phyloP scores from a whole-genome alignment of 2,329 filamentous ascomycete species.

The Cytospora piceicola region DNA sequence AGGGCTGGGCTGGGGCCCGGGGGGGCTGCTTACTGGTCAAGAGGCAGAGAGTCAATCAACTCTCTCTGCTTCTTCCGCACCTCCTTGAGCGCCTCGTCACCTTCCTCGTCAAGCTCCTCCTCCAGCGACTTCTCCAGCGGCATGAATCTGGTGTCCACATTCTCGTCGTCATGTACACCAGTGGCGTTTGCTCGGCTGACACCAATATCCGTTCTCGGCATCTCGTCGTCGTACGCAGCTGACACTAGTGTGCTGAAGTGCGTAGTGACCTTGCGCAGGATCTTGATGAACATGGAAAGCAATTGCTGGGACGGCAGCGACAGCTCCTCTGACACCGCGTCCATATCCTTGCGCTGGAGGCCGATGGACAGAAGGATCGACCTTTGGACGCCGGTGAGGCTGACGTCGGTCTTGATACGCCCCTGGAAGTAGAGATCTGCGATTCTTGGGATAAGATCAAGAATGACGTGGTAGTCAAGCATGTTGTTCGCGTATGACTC shows the following conservation, averaged over 20 bases:
- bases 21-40: constrained; percentile 73
- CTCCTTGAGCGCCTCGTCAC: constrained; percentile 72
- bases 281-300: constrained; percentile 96
- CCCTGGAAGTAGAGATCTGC: constrained; percentile 85
- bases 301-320: constrained; percentile 76
- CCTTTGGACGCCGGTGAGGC: constrained; percentile 80
- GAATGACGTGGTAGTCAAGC: constrained; percentile 95
- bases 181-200: constrained; percentile 63
- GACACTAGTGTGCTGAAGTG: constrained; percentile 78
- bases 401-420: constrained; percentile 67
- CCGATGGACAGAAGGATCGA: constrained; percentile 89
- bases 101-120: constrained; percentile 84
- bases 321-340: constrained; percentile 78
- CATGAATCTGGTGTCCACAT: constrained; percentile 66
- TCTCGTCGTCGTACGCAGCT: constrained; percentile 68
- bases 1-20: neutral
- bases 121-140: constrained; percentile 73
- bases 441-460: constrained; percentile 86
- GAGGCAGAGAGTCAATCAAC: constrained; percentile 85
- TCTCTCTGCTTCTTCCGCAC: constrained; percentile 81
- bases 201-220: constrained; percentile 64
- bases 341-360: constrained; percentile 86
- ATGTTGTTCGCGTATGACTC: constrained; percentile 97
- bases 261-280: constrained; percentile 81
- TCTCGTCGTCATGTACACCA: constrained; percentile 71